Evolutionary conservation across 805 yeast genomes (phyloP).

Genomic region (Phaffomyces antillensis): DNA sequence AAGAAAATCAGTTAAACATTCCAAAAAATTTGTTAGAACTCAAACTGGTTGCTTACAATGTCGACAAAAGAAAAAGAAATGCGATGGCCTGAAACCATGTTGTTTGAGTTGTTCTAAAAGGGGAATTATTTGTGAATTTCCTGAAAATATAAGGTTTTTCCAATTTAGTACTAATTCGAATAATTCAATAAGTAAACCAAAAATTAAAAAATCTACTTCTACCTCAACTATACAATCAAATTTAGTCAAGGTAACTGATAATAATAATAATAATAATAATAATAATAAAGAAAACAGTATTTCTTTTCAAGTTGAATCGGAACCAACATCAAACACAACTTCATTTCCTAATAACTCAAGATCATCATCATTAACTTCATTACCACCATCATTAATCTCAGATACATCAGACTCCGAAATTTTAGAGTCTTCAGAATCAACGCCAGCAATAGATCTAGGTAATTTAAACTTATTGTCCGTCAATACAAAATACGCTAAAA

Average conservation of each 20-base stretch:
- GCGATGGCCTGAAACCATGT: slow-evolving; percentile 22
- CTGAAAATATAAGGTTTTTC: slow-evolving; percentile 22
- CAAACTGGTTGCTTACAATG: slow-evolving; percentile 24
- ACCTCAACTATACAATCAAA: too few relatives aligned
- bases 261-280: background rate
- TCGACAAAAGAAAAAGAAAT: slow-evolving; percentile 25
- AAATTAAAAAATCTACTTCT: background rate
- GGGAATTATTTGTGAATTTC: slow-evolving; percentile 19
- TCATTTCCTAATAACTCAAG: background rate
- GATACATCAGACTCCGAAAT: slow-evolving; percentile 5
- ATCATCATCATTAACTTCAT: slow-evolving; percentile 7
- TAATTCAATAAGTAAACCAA: background rate
- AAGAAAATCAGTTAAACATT: slow-evolving; percentile 18
- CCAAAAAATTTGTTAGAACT: slow-evolving; percentile 22
- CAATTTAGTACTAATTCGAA: slow-evolving; percentile 2
- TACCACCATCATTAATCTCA: slow-evolving; percentile 5
- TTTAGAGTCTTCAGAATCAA: background rate
- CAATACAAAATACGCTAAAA: background rate
- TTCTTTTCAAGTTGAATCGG: background rate
- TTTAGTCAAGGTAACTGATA: background rate
- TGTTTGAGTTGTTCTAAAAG: slow-evolving; percentile 21
- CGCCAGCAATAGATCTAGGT: background rate
- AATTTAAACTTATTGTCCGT: background rate
- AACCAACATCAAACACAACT: too few relatives aligned
- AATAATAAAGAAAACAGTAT: background rate